Evolutionary conservation across 2,329 filamentous ascomycete species (phyloP).

Genomic region (Beauveria sp.): DNA sequence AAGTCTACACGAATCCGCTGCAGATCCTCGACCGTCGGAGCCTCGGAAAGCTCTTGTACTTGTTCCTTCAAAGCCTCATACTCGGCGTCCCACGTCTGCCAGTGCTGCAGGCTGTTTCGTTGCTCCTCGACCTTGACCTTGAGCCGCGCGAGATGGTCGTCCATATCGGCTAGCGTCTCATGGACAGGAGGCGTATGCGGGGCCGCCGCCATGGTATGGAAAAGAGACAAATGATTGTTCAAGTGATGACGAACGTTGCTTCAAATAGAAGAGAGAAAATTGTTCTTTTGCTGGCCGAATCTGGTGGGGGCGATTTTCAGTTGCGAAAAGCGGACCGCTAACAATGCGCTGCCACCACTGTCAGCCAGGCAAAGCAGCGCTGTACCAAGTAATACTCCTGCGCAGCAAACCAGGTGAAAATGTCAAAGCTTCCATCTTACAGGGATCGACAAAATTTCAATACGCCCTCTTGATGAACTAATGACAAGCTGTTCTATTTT

Average conservation of each 20-base stretch:
- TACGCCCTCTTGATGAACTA: background rate
- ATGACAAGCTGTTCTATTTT: background rate
- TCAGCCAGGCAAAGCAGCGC: background rate
- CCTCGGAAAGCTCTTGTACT: slow-evolving; percentile 48
- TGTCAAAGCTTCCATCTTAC: too few relatives aligned
- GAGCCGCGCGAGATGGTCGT: slow-evolving; percentile 66
- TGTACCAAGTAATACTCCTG: background rate
- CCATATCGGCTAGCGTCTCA: slow-evolving; percentile 58
- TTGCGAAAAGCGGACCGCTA: slow-evolving; percentile 6
- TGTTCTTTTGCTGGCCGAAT: background rate
- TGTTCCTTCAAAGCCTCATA: slow-evolving; percentile 87
- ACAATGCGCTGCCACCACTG: background rate
- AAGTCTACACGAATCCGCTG: slow-evolving; percentile 50
- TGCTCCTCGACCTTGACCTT: slow-evolving; percentile 66
- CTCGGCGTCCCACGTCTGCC: slow-evolving; percentile 85
- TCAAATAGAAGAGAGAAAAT: background rate
- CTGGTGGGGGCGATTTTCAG: background rate
- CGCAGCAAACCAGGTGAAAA: background rate
- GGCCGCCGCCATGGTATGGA: slow-evolving; percentile 3
- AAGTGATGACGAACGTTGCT: background rate
- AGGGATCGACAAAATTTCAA: background rate
- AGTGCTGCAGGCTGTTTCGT: slow-evolving; percentile 70
- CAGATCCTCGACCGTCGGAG: slow-evolving; percentile 42
- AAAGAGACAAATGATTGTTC: background rate
- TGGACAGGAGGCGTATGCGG: slow-evolving; percentile 17